phyloP scores from a whole-genome alignment of 331 rosid species.

The Ulmus americana region DNA sequence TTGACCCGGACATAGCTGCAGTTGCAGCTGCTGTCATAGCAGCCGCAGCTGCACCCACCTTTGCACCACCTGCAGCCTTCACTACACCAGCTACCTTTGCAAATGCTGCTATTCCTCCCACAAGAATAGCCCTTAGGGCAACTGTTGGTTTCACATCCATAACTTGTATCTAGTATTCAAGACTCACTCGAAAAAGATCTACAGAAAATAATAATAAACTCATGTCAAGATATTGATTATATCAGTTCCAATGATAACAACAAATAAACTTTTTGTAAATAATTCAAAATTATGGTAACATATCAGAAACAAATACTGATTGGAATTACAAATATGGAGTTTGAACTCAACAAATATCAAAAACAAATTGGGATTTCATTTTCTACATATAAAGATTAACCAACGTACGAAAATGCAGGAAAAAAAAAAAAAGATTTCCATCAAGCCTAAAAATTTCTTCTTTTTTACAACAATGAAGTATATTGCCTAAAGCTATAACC shows the following conservation, averaged over 20 bases:
- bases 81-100: constrained; percentile 65
- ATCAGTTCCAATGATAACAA: neutral
- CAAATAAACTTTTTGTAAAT: neutral
- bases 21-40: constrained; percentile 90
- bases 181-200: constrained; percentile 8
- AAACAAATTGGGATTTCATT: no score
- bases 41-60: constrained; percentile 71
- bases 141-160: constrained; percentile 80
- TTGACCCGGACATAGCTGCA: constrained; percentile 54
- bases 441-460: neutral
- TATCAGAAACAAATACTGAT: neutral
- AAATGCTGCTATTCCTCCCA: constrained; percentile 83
- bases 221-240: neutral
- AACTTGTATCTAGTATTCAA: constrained; percentile 27
- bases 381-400: neutral
- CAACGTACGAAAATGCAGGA: neutral
- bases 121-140: constrained; percentile 71
- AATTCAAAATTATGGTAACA: neutral
- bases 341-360: neutral
- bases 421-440: neutral
- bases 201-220: neutral
- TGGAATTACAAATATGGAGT: neutral
- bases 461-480: neutral
- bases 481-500: no score
- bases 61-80: constrained; percentile 86